phyloP scores from a whole-genome alignment of 1,139 yeast genomes.

The Blastobotrys persicus region DNA sequence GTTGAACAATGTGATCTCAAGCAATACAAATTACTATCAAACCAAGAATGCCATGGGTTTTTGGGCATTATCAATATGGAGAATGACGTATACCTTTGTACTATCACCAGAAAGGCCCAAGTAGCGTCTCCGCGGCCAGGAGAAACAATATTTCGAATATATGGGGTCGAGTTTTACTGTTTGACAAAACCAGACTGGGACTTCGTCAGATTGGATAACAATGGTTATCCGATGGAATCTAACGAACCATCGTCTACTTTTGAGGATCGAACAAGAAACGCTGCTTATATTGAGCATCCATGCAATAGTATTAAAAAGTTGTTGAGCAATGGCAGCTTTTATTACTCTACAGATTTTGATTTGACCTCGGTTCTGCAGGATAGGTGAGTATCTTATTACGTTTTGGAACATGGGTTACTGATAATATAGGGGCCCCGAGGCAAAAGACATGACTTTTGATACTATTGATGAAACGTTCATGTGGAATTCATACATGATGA shows the following conservation, averaged over 20 bases:
- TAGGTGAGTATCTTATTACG: no score
- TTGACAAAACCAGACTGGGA: conserved; percentile 77
- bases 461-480: conserved; percentile 70
- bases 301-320: conserved; percentile 76
- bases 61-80: conserved; percentile 76
- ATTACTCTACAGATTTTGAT: conserved; percentile 89
- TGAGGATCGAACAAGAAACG: conserved; percentile 27
- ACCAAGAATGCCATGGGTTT: conserved; percentile 70
- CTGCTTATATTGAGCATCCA: conserved; percentile 62
- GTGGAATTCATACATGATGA: conserved; percentile 96
- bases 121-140: conserved; percentile 84
- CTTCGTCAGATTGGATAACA: conserved; percentile 59
- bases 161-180: conserved; percentile 81
- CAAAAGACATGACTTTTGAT: conserved; percentile 43
- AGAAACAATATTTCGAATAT: conserved; percentile 77
- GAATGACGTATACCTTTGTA: conserved; percentile 67
- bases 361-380: conserved; percentile 78
- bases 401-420: no score
- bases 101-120: conserved; percentile 68
- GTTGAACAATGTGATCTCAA: conserved; percentile 25
- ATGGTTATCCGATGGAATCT: conserved; percentile 55
- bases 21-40: conserved; percentile 44
- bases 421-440: conserved; percentile 26
- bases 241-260: conserved; percentile 23
- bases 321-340: conserved; percentile 83